A percentile compares a stretch with the other conserved stretches of the same genome.
phyloP scores from a whole-genome alignment of 2,329 filamentous ascomycete genomes.

The Ophiobolus disseminans region DNA sequence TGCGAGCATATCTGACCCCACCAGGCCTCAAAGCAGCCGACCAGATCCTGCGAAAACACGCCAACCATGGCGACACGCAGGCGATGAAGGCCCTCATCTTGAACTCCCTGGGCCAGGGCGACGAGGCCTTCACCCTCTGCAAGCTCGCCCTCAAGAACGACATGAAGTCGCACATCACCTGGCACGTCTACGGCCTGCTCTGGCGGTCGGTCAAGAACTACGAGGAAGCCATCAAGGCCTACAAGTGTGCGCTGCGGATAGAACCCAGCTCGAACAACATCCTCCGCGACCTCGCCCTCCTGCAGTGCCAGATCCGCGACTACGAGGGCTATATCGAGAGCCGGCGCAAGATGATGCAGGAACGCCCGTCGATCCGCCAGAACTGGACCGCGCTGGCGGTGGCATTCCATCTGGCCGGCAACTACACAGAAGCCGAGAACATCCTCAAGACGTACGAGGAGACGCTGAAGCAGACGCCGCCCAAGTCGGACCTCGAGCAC shows the following conservation, averaged over 20 bases:
- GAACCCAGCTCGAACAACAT: slow-evolving; percentile 96
- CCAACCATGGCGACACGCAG: slow-evolving; percentile 96
- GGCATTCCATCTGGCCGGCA: slow-evolving; percentile 88
- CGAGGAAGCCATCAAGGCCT: slow-evolving; percentile 98
- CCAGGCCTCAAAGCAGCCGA: slow-evolving; percentile 91
- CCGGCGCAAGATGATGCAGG: slow-evolving; percentile 84
- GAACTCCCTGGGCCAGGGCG: slow-evolving; percentile 88
- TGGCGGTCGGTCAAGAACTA: slow-evolving; percentile 97
- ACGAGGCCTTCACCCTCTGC: slow-evolving; percentile 91
- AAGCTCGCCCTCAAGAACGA: slow-evolving; percentile 93
- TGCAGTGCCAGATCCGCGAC: slow-evolving; percentile 97
- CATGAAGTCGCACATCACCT: slow-evolving; percentile 99
- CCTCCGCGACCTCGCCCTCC: slow-evolving; percentile 86
- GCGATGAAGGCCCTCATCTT: slow-evolving; percentile 99
- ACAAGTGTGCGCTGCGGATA: slow-evolving; percentile 90
- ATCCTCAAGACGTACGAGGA: slow-evolving; percentile 92
- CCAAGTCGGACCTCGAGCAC: slow-evolving; percentile 84
- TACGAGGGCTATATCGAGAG: slow-evolving; percentile 93
- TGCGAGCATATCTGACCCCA: slow-evolving; percentile 30
- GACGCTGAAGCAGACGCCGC: slow-evolving; percentile 81
- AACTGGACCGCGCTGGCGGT: slow-evolving; percentile 98
- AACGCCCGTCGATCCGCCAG: slow-evolving; percentile 79
- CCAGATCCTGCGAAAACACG: slow-evolving; percentile 92
- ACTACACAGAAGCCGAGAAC: slow-evolving; percentile 85
- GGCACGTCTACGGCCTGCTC: slow-evolving; percentile 96